Conservation (phyloP, 768 basidiomycete genomes). For the Lepiota subincarnata region DNA sequence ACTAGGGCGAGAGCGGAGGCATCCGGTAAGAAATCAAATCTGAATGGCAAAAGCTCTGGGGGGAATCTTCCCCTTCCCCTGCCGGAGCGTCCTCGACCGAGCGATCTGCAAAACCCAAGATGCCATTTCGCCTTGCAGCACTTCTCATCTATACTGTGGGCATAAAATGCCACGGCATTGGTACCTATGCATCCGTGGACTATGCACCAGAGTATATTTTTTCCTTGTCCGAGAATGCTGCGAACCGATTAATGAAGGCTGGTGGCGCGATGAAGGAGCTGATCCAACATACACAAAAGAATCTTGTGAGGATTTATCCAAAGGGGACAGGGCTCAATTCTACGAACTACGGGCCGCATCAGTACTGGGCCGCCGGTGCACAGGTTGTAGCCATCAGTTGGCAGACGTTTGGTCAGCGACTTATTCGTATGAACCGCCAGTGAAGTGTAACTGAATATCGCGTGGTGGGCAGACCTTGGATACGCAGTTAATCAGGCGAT, state of each 20-base stretch:
- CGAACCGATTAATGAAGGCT: conserved; percentile 70
- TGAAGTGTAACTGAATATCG: background rate
- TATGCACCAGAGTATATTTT: conserved; percentile 91
- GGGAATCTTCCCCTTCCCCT: conserved; percentile 50
- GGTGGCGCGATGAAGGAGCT: conserved; percentile 52
- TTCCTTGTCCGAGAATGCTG: conserved; percentile 83
- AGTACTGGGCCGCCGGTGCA: conserved; percentile 84
- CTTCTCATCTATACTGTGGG: conserved; percentile 94
- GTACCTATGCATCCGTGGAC: conserved; percentile 59
- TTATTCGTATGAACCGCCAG: background rate
- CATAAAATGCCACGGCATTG: conserved; percentile 89
- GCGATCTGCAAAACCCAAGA: conserved; percentile 50
- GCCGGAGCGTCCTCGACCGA: conserved; percentile 40
- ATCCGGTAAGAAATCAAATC: conserved; percentile 20
- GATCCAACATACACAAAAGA: conserved; percentile 81
- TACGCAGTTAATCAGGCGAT: conserved; percentile 93
- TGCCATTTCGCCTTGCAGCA: conserved; percentile 68
- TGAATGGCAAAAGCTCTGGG: conserved; percentile 24
- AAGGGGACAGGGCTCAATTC: conserved; percentile 77
- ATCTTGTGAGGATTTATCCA: conserved; percentile 85
- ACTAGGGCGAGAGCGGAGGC: background rate
- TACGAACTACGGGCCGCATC: conserved; percentile 84
- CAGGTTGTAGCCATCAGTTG: conserved; percentile 95
- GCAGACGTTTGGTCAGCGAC: conserved; percentile 84
- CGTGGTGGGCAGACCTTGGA: conserved; percentile 66